Percentiles rank a stretch among this genome's conserved stretches.
These are phyloP conservation scores for Phytophthora capsici DNA, from an alignment of 352 stramenopile genomes.

Conservation along the genomic window DNA sequence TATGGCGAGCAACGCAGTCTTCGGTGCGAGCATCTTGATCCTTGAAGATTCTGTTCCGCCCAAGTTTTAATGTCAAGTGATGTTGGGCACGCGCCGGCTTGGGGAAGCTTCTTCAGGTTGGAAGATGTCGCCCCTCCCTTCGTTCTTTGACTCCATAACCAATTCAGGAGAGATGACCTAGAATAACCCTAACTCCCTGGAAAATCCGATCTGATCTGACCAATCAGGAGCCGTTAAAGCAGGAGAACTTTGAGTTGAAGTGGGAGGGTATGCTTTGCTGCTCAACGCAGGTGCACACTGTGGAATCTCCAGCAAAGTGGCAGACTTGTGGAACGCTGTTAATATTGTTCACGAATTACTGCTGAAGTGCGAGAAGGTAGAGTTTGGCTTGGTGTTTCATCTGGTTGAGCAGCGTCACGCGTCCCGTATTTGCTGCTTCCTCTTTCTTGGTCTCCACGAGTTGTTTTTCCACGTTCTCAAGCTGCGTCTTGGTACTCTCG, in stretches of 20 bases:
- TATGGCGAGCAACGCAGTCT: slow-evolving; percentile 24
- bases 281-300: slow-evolving; percentile 5
- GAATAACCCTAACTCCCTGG: slow-evolving; percentile 19
- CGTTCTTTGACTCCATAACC: background rate
- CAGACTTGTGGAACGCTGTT: too few species aligned
- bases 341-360: slow-evolving; percentile 5
- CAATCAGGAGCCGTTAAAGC: slow-evolving; percentile 21
- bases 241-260: slow-evolving; percentile 18
- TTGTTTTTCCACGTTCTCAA: slow-evolving; percentile 57
- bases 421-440: slow-evolving; percentile 42
- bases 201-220: slow-evolving; percentile 32
- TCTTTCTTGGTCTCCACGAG: slow-evolving; percentile 43
- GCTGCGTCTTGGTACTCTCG: slow-evolving; percentile 57
- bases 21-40: slow-evolving; percentile 30
- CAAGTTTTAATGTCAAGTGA: slow-evolving; percentile 32
- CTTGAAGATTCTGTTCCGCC: slow-evolving; percentile 25
- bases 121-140: slow-evolving; percentile 22
- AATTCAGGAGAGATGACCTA: slow-evolving; percentile 26
- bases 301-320: too few species aligned
- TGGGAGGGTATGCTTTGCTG: slow-evolving; percentile 10
- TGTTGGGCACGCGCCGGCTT: slow-evolving; percentile 7
- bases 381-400: slow-evolving; percentile 86
- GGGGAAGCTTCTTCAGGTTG: slow-evolving; percentile 34
- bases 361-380: slow-evolving; percentile 73
- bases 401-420: slow-evolving; percentile 65